A percentile compares a stretch with the other conserved stretches of the same genome.
phyloP scores from a whole-genome alignment of 306 rosid genomes.

The Malus fusca region DNA sequence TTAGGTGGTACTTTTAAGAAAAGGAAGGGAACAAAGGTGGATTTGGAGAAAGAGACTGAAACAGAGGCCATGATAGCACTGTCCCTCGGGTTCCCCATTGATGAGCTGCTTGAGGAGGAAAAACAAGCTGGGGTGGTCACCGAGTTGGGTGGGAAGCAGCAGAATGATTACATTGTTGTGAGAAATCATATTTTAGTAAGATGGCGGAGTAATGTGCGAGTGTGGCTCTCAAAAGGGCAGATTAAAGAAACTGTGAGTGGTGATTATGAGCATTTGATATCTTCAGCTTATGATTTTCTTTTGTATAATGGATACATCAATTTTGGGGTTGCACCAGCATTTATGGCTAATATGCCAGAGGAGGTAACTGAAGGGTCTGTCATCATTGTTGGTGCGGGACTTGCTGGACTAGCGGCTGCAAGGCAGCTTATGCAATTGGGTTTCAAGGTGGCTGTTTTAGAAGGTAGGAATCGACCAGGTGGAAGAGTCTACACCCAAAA shows the following conservation, averaged over 20 bases:
- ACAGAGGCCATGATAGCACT: constrained; percentile 91
- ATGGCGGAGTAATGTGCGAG: constrained; percentile 80
- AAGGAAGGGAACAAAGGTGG: constrained; percentile 44
- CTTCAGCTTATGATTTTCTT: constrained; percentile 74
- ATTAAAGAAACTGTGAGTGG: constrained; percentile 68
- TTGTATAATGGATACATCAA: constrained; percentile 74
- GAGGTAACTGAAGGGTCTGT: constrained; percentile 68
- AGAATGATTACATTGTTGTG: constrained; percentile 81
- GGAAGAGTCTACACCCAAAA: constrained; percentile 91
- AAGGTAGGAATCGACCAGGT: constrained; percentile 88
- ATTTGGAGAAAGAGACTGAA: constrained; percentile 82
- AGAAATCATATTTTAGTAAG: constrained; percentile 82
- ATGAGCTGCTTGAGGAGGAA: constrained; percentile 75
- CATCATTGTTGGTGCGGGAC: constrained; percentile 81
- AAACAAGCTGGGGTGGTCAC: constrained; percentile 68
- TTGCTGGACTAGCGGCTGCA: constrained; percentile 89
- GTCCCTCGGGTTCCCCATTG: constrained; percentile 80
- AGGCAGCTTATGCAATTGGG: constrained; percentile 87
- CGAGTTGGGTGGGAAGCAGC: constrained; percentile 81
- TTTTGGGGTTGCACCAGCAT: constrained; percentile 73
- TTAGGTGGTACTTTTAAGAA: constrained; percentile 58
- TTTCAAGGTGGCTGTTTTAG: constrained; percentile 68
- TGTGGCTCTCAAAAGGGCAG: constrained; percentile 70
- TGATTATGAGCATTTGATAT: constrained; percentile 68
- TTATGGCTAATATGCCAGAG: constrained; percentile 44